Base-by-base conservation (phyloP, 2,329 filamentous ascomycete genomes). In the Dactylonectria macrodidyma region DNA sequence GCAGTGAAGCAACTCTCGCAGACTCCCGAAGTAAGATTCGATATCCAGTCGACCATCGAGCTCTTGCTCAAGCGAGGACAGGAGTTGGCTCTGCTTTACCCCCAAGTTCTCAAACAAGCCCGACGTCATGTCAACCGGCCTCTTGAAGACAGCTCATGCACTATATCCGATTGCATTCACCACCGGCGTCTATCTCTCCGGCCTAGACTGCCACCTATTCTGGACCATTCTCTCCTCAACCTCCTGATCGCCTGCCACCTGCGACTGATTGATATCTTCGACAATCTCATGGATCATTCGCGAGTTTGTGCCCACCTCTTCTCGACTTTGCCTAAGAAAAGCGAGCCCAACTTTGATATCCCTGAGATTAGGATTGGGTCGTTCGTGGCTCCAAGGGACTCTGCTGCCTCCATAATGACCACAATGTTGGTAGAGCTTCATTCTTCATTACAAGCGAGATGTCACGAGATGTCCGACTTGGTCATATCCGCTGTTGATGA, bases 301-400 rank as follows among this genome's bases (percentile, higher is more conserved):
- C 73, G 73, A 11, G 66, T 78, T 11, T 84, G 84, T 66, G 70
- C 73, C 12, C 74, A 75, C 33, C 68, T 79, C 48, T 75, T 76
- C 7, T 54, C 75, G 0, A 74, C 75, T 1, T 69, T 78, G 1
- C 77, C 79, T 0, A 59, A 69, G 5, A 68, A 75, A 12, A 65
- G 73, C 14, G 76, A 80, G 14, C 81, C 78, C 0, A 74, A 75
- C 6, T 76, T 83, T 44, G 76, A 79, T 19, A 76, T 84, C 3
- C 82, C 83, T 0, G 79, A 83, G 54, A 79, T 84, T 14, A 79
- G 79, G 4, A 78, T 85, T 5, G 83, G 84, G 1, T 79, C 79
- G 2, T 82, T 82, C 52, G 71, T 80, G 19, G 78, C 80, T 6
- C 77, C 79, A 3, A 76, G 76, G 11, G 66, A 68, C 1, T 77